Evolutionary conservation across 306 rosid species (phyloP), one percentile per base, ranked within the genome.

Genomic region (Canavalia ensiformis): DNA sequence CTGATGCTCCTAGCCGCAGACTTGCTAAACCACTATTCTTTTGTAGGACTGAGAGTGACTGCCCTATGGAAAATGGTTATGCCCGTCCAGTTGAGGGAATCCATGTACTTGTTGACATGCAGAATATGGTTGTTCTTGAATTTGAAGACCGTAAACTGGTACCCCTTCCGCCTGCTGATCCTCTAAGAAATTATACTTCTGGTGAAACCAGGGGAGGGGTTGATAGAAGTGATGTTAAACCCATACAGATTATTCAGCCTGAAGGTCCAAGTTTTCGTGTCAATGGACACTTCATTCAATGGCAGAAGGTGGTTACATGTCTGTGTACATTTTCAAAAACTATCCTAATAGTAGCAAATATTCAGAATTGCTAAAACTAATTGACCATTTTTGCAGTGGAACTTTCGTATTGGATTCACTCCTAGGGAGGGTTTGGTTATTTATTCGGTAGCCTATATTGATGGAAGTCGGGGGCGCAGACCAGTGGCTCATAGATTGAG

Each of bases 71-170:
- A 86, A 92, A 92, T 83, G 97, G 97, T 44, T 92, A 92, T 89
- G 94, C 97, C 34, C 97, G 94, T 68, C 97, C 97, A 2, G 94
- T 92, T 37, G 97, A 92, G 82, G 97, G 97, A 72, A 92, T 92
- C 73, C 97, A 86, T 85, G 90, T 90, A n/a, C 93, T 92, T 64
- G 94, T 92, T 72, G 97, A 92, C 66, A 90, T 92, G 88, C 97
- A 92, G 83, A 92, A 92, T 76, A 92, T 92, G 97, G 89, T 89
- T 60, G 84, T 92, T 82, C 88, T 92, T 13, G 94, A 90, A 79
- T 92, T 92, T 71, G 94, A 92, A 82, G 97, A 92, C 79, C 90
- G 97, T 51, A 90, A 80, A 80, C 94, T 92, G 70, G 87, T 92
- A 42, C 94, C 88, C 57, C 89, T 92, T 63, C 97, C 97, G 18